phyloP scores from a whole-genome alignment of 2,329 filamentous ascomycete species.

The Knufia fluminis region DNA sequence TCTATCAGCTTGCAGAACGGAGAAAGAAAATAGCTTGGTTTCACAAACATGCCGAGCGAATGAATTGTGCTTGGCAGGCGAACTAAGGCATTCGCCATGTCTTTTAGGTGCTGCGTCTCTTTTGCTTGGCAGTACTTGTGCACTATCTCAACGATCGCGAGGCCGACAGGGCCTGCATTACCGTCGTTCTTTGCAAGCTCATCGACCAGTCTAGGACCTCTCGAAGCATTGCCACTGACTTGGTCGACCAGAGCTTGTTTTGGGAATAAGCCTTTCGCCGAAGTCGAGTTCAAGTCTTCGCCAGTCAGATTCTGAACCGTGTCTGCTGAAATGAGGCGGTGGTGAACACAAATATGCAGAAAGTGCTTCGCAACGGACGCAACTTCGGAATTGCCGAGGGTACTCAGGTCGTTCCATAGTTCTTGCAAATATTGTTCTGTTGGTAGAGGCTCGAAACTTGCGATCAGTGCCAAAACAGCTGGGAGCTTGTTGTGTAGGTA shows the following conservation, averaged over 20 bases:
- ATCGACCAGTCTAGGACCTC: constrained; percentile 64
- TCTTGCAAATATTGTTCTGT: constrained; percentile 58
- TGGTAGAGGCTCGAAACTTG: constrained; percentile 48
- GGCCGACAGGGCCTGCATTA: constrained; percentile 76
- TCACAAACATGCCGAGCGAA: constrained; percentile 52
- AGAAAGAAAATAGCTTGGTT: constrained; percentile 45
- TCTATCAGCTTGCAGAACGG: constrained; percentile 51
- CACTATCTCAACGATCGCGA: constrained; percentile 64
- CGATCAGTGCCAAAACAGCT: constrained; percentile 49
- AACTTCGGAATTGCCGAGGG: constrained; percentile 34
- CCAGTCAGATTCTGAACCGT: constrained; percentile 73
- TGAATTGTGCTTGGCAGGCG: constrained; percentile 49
- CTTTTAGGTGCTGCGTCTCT: constrained; percentile 52
- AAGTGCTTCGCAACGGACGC: constrained; percentile 71
- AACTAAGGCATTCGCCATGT: constrained; percentile 49
- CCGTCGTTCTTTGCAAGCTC: constrained; percentile 86
- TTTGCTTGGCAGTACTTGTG: constrained; percentile 49
- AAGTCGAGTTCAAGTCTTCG: constrained; percentile 66
- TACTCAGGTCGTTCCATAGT: constrained; percentile 48
- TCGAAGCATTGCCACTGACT: constrained; percentile 66
- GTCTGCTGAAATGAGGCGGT: constrained; percentile 69
- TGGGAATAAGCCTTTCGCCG: constrained; percentile 59
- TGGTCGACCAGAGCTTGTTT: constrained; percentile 72
- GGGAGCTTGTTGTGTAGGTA: constrained; percentile 73
- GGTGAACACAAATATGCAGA: constrained; percentile 79